Conservation (phyloP, 352 stramenopile species). For the Saprolegnia diclina region DNA sequence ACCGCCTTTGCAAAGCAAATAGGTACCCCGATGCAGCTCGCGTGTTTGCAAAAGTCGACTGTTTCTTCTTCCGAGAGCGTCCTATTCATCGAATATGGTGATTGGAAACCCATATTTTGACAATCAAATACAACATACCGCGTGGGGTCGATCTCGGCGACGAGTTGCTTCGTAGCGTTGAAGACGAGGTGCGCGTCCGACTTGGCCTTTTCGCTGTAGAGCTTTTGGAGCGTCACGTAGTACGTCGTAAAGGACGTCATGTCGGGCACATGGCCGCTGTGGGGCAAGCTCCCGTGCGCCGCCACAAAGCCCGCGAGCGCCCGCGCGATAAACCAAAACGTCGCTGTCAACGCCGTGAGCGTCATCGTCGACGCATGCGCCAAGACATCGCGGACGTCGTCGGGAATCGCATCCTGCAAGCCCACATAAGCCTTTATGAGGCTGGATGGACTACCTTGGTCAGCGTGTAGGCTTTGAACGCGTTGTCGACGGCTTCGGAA, state of each 20-base stretch:
- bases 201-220: slow-evolving; percentile 90
- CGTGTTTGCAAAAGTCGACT: slow-evolving; percentile 90
- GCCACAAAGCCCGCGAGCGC: slow-evolving; percentile 75
- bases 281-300: slow-evolving; percentile 46
- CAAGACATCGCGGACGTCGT: slow-evolving; percentile 71
- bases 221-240: slow-evolving; percentile 91
- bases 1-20: not conserved
- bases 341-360: slow-evolving; percentile 39
- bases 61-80: slow-evolving; percentile 53
- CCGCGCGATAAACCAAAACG: slow-evolving; percentile 80
- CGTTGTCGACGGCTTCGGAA: slow-evolving; percentile 88
- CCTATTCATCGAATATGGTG: slow-evolving; percentile 27
- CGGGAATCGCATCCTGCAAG: slow-evolving; percentile 32
- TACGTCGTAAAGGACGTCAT: slow-evolving; percentile 94
- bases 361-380: slow-evolving; percentile 33
- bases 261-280: slow-evolving; percentile 93
- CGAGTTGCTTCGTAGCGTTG: slow-evolving; percentile 32
- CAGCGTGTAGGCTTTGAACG: slow-evolving; percentile 89
- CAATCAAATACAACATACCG: slow-evolving; percentile 30
- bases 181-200: slow-evolving; percentile 49
- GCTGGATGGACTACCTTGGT: slow-evolving; percentile 37
- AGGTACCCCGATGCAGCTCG: slow-evolving; percentile 76
- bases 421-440: not conserved
- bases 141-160: slow-evolving; percentile 36
- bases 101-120: not conserved